These are phyloP conservation scores for Durio zibethinus DNA, from an alignment of 345 rosid species.

Conservation along the genomic window DNA sequence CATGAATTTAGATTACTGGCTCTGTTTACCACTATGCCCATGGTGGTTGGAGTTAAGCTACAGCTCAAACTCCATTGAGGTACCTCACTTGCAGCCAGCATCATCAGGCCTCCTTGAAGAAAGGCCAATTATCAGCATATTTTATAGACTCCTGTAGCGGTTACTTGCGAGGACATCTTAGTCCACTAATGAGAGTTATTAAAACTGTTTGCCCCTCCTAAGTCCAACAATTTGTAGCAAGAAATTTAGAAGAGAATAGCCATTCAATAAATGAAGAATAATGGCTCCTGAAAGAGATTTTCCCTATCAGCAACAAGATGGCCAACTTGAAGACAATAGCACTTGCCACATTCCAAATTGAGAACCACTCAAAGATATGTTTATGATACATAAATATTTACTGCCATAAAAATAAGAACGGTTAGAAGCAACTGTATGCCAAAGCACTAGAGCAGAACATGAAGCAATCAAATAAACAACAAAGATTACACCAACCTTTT, in stretches of 20 bases:
- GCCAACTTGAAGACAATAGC: constrained; percentile 1
- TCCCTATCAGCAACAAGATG: constrained; percentile 22
- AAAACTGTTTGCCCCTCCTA: background rate
- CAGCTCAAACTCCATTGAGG: background rate
- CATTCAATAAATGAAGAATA: background rate
- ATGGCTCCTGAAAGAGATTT: background rate
- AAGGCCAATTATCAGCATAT: background rate
- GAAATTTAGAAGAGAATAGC: background rate
- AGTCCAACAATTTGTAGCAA: background rate
- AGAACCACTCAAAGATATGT: background rate
- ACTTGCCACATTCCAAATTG: background rate
- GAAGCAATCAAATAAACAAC: background rate
- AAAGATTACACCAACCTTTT: constrained; percentile 21
- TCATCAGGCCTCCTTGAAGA: background rate
- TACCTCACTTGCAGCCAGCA: background rate
- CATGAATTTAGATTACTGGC: background rate
- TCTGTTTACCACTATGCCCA: background rate
- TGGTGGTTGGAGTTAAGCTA: background rate
- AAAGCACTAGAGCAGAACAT: background rate
- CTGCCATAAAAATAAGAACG: constrained; percentile 17
- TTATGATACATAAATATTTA: constrained; percentile 18
- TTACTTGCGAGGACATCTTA: background rate
- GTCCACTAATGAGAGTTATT: background rate
- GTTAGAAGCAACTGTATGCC: constrained; percentile 3
- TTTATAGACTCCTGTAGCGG: background rate